These are phyloP conservation scores for Acrasis kona DNA, from an alignment of 78 protist species.

Conservation along the genomic window DNA sequence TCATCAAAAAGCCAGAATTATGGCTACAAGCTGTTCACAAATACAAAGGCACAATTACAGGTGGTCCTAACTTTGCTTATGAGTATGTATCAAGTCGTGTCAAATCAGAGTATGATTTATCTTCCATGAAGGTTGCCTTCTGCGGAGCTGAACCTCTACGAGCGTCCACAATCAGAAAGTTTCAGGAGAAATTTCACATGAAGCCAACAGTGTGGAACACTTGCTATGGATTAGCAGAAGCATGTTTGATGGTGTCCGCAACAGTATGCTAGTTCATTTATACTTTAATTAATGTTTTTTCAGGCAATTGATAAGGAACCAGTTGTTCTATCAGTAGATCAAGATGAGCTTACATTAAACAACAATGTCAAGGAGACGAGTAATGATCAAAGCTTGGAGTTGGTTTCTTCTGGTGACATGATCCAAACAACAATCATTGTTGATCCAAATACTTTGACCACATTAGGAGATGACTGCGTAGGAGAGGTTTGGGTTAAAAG, in stretches of 20 bases:
- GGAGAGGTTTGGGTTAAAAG: slow-evolving; percentile 31
- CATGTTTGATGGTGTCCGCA: slow-evolving; percentile 10
- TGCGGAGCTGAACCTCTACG: slow-evolving; percentile 34
- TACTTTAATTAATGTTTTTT: too few relatives aligned
- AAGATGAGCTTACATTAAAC: not conserved
- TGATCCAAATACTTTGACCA: too few relatives aligned
- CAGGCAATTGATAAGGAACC: not conserved
- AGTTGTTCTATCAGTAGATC: not conserved
- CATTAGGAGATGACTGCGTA: too few relatives aligned
- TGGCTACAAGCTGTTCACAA: slow-evolving; percentile 19
- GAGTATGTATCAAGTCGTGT: not conserved
- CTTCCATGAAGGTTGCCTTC: slow-evolving; percentile 7
- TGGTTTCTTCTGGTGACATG: not conserved
- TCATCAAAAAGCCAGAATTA: slow-evolving; percentile 8
- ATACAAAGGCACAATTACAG: slow-evolving; percentile 23
- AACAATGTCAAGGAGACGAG: not conserved
- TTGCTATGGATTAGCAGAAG: slow-evolving; percentile 31
- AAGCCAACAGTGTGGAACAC: not conserved
- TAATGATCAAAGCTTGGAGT: not conserved
- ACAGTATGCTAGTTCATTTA: too few relatives aligned
- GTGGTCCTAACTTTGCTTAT: slow-evolving; percentile 43
- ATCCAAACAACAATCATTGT: not conserved
- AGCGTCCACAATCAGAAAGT: slow-evolving; percentile 1
- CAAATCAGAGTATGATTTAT: slow-evolving; percentile 11
- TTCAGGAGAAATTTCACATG: not conserved